Conservation (phyloP, 129 eudicot genomes). For the Glebionis coronaria region DNA sequence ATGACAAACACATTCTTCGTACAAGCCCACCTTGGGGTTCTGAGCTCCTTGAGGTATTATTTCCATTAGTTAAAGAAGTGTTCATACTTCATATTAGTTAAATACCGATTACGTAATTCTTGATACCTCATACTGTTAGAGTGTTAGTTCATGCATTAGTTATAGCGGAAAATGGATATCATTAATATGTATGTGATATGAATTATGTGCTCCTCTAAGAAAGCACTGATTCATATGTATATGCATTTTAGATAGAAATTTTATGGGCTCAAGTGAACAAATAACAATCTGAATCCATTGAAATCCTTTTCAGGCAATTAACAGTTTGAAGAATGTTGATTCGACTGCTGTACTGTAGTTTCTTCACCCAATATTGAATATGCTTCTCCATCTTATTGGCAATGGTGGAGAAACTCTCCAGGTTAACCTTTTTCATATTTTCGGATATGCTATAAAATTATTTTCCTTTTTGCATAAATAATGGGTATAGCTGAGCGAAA, state of each 20-base stretch:
- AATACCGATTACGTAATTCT: too few species aligned
- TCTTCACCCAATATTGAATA: conserved; percentile 94
- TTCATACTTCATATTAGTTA: background rate
- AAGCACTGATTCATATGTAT: background rate
- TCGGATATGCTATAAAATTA: background rate
- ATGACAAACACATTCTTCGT: conserved; percentile 91
- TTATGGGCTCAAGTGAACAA: conserved; percentile 16
- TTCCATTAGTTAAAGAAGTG: background rate
- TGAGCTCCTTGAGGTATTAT: conserved; percentile 88
- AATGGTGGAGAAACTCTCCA: conserved; percentile 98
- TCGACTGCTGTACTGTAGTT: conserved; percentile 96
- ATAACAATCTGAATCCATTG: conserved; percentile 19
- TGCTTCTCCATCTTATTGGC: conserved; percentile 99
- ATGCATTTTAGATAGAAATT: background rate
- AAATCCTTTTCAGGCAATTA: conserved; percentile 71
- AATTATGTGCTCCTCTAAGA: background rate
- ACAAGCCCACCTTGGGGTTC: conserved; percentile 99
- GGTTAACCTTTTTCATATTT: conserved; percentile 36
- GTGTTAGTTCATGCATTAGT: too few species aligned
- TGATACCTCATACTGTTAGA: too few species aligned
- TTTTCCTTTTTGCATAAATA: conserved; percentile 3
- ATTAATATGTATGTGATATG: background rate
- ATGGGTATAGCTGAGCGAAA: conserved; percentile 15
- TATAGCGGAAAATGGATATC: background rate
- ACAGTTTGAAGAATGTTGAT: conserved; percentile 96